Evolutionary conservation across 2,329 filamentous ascomycete genomes (phyloP), one percentile per base, ranked within the genome.

Genomic region (Trichoderma arundinaceum): DNA sequence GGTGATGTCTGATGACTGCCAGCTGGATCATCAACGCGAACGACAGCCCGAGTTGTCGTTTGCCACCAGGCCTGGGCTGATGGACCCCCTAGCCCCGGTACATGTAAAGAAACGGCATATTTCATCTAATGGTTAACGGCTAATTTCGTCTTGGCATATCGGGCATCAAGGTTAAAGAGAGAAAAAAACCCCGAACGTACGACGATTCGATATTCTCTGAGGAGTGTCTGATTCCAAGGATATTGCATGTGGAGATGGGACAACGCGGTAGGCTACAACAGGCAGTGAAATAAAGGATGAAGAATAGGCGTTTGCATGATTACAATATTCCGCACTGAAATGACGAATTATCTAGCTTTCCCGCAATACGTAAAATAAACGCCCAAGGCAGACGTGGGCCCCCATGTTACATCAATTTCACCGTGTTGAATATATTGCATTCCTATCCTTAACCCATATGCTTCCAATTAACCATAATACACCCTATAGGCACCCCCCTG

Each of bases 401-500:
- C 10, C 19, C 15, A 60, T 32, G 57, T 49, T 32, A 49, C 44
- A 33, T 60, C 46, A 2, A 39, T 39, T 51, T 32, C 35, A n/a
- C 12, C 17, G 19, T 41, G 33, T 17, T 15, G 9, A 41, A 41
- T 32, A 28, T 41, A 17, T 51, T 51, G 35, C 38, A 28, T 28
- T 41, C 39, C 46, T 49, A 49, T 46, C 22, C 33, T 49, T 48
- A 39, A 28, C 13, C 19, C 57, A 33, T 53, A 63, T 54, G 49
- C 59, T 63, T 63, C 46, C 49, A 62, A 54, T 43, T 63, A 63
- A 63, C 59, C 59, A 63, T 63, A 63, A 63, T 28, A 28, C 15
- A 7, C 59, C 17, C 41, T 35, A 33, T 22, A 15, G 10, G 19
- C 46, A 15, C 28, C 39, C 56, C 59, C 59, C 39, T 44, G 59